Base-by-base conservation (phyloP, 192 early-diverging fungal species). In the Coemansia sp. region DNA sequence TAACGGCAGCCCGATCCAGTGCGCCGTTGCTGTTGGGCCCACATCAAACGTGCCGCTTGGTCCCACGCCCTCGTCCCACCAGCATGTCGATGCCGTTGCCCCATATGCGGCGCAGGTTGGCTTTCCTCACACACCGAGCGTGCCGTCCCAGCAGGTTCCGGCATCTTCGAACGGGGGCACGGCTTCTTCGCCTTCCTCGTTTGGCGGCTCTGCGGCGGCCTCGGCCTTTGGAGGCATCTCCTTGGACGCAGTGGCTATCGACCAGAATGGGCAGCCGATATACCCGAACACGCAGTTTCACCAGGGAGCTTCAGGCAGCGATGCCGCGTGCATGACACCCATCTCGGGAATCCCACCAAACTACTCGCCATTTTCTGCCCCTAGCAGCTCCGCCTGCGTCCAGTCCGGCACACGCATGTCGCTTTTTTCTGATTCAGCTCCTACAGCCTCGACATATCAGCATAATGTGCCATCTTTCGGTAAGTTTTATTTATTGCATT, bases 291-390 rank as follows among this genome's bases (percentile, higher is more conserved):
- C 23, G 3, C 53, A 55, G 27, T 18, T 55, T 23, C 53, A 25
- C 34, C 35, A 30, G 2, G 55, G 30, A 6, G 18, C 30, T 7
- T 35, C 30, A 9, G 16, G 19, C 30, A 29, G 19, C 34, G 34
- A 35, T 6, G 30, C 36, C 1, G 32, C 30, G 46, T 35, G 29
- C 25, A 14, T 28, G 50, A 48, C 64, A 14, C 62, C 65, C 20
- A 71, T 63, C 35, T 32, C 58, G 14, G 30, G 46, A 5, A 64
- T 68, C 48, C 52, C 9, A 34, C 36, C 36, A 22, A 58, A 48
- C 32, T 75, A 75, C 13, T 75, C 72, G 51, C 67, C 72, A 25
- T 69, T 75, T 30, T 59, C 72, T 0, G 60, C 58, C 18, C 20
- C 67, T 4, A 51, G 58, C 7, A 29, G 66, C 4, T 49, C 28